Conservation (phyloP, 2,329 filamentous ascomycete species). For the Dothiorella sarmentorum region DNA sequence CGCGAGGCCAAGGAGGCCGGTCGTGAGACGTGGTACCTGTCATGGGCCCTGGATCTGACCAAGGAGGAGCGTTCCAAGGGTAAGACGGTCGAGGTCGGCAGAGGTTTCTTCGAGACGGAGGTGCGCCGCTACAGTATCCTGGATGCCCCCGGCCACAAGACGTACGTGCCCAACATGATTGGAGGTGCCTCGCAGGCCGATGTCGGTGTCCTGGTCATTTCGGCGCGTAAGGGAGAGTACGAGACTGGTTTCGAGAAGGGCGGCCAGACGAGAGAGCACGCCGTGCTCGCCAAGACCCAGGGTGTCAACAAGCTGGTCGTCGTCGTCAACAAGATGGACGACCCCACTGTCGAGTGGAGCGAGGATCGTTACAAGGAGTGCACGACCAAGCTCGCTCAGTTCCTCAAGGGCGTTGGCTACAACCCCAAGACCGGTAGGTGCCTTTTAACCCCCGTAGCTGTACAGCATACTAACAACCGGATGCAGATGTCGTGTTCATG, state of each 20-base stretch:
- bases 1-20: slow-evolving; percentile 93
- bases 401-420: slow-evolving; percentile 90
- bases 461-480: slow-evolving; percentile 5
- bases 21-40: slow-evolving; percentile 97
- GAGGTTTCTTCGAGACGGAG: slow-evolving; percentile 95
- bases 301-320: slow-evolving; percentile 96
- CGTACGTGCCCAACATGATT: slow-evolving; percentile 97
- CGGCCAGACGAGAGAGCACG: slow-evolving; percentile 95
- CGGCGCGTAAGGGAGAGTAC: slow-evolving; percentile 95
- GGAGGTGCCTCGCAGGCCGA: slow-evolving; percentile 66
- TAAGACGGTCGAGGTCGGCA: slow-evolving; percentile 95
- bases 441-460: background rate
- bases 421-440: slow-evolving; percentile 68
- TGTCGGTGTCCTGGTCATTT: slow-evolving; percentile 90
- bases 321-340: slow-evolving; percentile 99
- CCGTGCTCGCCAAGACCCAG: slow-evolving; percentile 95
- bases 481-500: slow-evolving; percentile 87
- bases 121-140: slow-evolving; percentile 95
- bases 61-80: slow-evolving; percentile 95
- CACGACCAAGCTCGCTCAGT: slow-evolving; percentile 78
- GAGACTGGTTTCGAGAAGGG: slow-evolving; percentile 97
- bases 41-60: slow-evolving; percentile 95
- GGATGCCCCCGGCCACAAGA: slow-evolving; percentile 96
- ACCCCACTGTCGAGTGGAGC: slow-evolving; percentile 93
- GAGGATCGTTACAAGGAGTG: slow-evolving; percentile 92